Percentiles rank a stretch among this genome's conserved stretches.
Evolutionary conservation across 2,329 filamentous ascomycete species (phyloP).

Genomic region (Pseudogymnoascus sp.): DNA sequence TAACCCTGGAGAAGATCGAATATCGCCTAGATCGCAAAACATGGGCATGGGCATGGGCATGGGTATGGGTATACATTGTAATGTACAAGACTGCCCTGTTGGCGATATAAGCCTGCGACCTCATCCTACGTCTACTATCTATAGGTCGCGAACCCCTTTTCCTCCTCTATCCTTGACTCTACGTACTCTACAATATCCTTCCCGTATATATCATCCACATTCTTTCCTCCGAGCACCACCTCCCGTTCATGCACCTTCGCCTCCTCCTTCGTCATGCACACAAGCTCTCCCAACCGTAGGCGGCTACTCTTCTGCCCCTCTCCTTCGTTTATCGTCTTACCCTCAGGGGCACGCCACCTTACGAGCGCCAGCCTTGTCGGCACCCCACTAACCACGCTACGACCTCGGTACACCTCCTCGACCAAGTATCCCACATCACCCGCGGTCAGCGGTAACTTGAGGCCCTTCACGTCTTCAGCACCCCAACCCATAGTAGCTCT

Average conservation of each 20-base stretch:
- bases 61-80: background rate
- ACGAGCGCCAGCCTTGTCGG: conserved; percentile 72
- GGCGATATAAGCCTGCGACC: background rate
- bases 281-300: conserved; percentile 62
- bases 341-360: conserved; percentile 65
- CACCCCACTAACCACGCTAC: conserved; percentile 76
- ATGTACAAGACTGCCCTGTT: background rate
- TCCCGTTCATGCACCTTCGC: conserved; percentile 71
- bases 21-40: background rate
- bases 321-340: conserved; percentile 53
- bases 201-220: conserved; percentile 67
- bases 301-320: conserved; percentile 73
- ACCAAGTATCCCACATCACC: conserved; percentile 81
- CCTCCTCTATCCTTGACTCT: conserved; percentile 59
- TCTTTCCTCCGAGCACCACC: conserved; percentile 63
- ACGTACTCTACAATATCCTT: conserved; percentile 59
- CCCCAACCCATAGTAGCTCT: conserved; percentile 42
- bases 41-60: too few relatives aligned
- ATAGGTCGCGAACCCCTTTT: conserved; percentile 31
- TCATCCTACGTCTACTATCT: background rate
- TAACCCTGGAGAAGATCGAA: background rate
- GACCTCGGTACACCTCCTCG: conserved; percentile 81
- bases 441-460: conserved; percentile 70
- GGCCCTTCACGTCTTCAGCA: conserved; percentile 47
- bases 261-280: conserved; percentile 92